Percentiles rank a stretch among this genome's conserved stretches.
Evolutionary conservation across 2,329 filamentous ascomycete genomes (phyloP).

Genomic region (Fusarium brevicatenulatum): DNA sequence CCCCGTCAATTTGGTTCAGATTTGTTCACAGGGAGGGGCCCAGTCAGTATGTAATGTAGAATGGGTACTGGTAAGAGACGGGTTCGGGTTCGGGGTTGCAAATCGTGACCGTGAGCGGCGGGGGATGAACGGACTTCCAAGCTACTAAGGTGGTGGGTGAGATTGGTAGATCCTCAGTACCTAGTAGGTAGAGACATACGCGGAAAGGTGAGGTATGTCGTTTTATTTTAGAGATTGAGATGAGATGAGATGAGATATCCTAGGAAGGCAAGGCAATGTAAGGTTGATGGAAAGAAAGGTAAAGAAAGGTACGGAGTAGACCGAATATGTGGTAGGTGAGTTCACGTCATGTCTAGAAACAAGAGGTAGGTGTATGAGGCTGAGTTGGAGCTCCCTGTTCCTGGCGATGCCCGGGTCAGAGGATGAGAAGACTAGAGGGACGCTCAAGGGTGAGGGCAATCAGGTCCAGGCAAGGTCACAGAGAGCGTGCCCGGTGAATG

Average conservation of each 20-base stretch:
- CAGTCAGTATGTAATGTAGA: not conserved
- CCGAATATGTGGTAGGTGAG: constrained; percentile 25
- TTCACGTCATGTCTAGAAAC: constrained; percentile 48
- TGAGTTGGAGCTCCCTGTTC: constrained; percentile 25
- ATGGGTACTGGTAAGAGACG: not conserved
- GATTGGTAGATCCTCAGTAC: constrained; percentile 1
- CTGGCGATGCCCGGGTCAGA: constrained; percentile 19
- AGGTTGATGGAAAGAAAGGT: constrained; percentile 5
- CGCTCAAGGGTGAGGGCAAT: not conserved
- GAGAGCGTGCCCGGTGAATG: not conserved
- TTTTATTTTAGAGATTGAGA: not conserved
- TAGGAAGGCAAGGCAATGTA: not conserved
- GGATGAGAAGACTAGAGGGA: not conserved
- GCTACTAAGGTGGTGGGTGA: constrained; percentile 7
- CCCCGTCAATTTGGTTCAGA: not conserved
- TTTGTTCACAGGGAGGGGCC: not conserved
- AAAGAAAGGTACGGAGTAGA: constrained; percentile 13
- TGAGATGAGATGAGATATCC: constrained; percentile 5
- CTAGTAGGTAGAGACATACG: constrained; percentile 1
- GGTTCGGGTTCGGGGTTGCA: constrained; percentile 7
- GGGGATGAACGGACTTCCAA: constrained; percentile 25
- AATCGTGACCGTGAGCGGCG: constrained; percentile 27
- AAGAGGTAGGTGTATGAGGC: constrained; percentile 23
- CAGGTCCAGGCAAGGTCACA: not conserved
- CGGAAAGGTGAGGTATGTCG: not conserved